Conservation (phyloP, 805 yeast species). For the Saccharomyces mikatae region DNA sequence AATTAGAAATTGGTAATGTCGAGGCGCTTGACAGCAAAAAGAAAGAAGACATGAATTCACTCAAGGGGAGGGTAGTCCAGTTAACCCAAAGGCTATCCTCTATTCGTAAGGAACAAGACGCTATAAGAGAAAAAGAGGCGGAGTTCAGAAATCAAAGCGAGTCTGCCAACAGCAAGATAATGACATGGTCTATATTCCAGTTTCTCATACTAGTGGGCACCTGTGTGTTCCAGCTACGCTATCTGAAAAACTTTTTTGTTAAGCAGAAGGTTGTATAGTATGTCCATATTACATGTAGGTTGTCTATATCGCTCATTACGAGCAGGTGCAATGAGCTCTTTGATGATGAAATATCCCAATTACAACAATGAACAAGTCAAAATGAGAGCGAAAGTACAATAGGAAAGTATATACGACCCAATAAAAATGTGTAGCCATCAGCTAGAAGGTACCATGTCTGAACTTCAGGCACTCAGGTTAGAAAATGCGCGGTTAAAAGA, state of each 20-base stretch:
- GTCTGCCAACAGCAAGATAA: constrained; percentile 61
- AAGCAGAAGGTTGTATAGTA: constrained; percentile 72
- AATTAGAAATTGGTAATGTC: constrained; percentile 61
- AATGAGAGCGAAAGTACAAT: background rate
- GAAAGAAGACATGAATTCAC: constrained; percentile 43
- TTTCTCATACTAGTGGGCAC: constrained; percentile 56
- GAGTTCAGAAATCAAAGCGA: constrained; percentile 72
- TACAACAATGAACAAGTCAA: background rate
- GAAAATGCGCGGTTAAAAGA: constrained; percentile 24
- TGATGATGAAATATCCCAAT: background rate
- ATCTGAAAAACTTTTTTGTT: constrained; percentile 72
- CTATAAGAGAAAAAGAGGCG: constrained; percentile 62
- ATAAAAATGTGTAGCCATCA: background rate
- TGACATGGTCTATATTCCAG: constrained; percentile 69
- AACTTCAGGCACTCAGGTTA: constrained; percentile 5
- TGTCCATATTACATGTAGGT: background rate
- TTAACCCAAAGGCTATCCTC: constrained; percentile 50
- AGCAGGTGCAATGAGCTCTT: background rate
- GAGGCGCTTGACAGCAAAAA: constrained; percentile 56
- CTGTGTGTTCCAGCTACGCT: constrained; percentile 69
- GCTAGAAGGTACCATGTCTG: background rate
- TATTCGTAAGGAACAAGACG: constrained; percentile 57
- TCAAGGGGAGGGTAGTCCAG: constrained; percentile 48
- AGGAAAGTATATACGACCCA: background rate
- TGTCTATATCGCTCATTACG: background rate